Percentiles rank a stretch among this genome's conserved stretches.
phyloP scores from a whole-genome alignment of 164 flowering plant genomes.

The Vitis cinerea region DNA sequence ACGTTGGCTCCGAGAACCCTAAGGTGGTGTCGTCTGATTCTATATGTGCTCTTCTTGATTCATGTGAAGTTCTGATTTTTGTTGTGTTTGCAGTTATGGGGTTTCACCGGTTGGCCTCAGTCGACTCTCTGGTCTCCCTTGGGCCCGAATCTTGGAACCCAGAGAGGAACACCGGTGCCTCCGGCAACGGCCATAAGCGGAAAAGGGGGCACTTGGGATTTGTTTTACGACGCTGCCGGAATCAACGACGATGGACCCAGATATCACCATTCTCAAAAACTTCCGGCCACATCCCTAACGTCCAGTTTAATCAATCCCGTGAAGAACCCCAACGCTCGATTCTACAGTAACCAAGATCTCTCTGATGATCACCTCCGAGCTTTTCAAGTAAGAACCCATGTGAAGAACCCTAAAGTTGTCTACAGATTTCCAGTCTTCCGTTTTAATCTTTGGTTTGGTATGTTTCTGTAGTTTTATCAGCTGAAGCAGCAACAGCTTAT shows the following conservation, averaged over 20 bases:
- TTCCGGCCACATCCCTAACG: too few relatives aligned
- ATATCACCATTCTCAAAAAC: too few relatives aligned
- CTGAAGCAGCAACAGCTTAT: conserved; percentile 20
- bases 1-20: background rate
- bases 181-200: conserved; percentile 10
- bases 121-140: conserved; percentile 20
- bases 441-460: background rate
- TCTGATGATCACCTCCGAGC: conserved; percentile 22
- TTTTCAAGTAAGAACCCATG: conserved; percentile 15
- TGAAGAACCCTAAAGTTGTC: too few relatives aligned
- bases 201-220: background rate
- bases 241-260: too few relatives aligned
- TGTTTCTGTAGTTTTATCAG: conserved; percentile 10
- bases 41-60: background rate
- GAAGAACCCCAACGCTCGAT: too few relatives aligned
- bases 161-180: conserved; percentile 11
- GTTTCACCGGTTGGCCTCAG: conserved; percentile 11
- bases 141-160: conserved; percentile 11
- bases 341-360: conserved; percentile 2
- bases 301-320: too few relatives aligned
- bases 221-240: background rate
- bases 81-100: conserved; percentile 11
- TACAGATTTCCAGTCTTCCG: background rate
- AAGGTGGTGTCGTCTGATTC: background rate
- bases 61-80: background rate